A percentile compares a stretch with the other conserved stretches of the same genome.
phyloP scores from a whole-genome alignment of 371 early-diverging fungal species.

The Fennellomyces sp. region DNA sequence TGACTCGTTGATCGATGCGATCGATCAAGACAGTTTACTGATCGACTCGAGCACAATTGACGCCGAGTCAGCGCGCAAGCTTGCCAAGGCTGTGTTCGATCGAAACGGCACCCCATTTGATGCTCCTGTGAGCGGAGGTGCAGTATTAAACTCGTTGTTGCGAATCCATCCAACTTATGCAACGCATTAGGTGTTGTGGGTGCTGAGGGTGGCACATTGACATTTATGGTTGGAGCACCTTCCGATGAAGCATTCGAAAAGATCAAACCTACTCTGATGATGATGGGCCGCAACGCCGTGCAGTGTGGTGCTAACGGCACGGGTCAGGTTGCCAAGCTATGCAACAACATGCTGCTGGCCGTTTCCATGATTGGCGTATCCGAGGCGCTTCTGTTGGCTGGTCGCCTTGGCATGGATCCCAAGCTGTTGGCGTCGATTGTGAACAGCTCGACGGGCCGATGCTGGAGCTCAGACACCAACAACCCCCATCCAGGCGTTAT shows the following conservation, averaged over 20 bases:
- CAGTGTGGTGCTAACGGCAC: conserved; percentile 88
- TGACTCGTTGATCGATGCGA: conserved; percentile 61
- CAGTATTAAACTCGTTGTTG: background rate
- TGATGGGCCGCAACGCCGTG: conserved; percentile 96
- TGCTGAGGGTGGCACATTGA: conserved; percentile 90
- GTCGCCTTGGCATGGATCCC: conserved; percentile 90
- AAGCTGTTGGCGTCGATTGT: conserved; percentile 81
- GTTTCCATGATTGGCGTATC: conserved; percentile 92
- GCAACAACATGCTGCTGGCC: conserved; percentile 97
- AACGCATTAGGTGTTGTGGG: conserved; percentile 82
- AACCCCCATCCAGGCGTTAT: conserved; percentile 92
- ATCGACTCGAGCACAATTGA: conserved; percentile 96
- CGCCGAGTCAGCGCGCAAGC: conserved; percentile 67
- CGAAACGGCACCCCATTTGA: conserved; percentile 80
- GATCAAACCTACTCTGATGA: conserved; percentile 67
- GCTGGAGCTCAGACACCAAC: conserved; percentile 92
- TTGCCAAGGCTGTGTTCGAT: conserved; percentile 59
- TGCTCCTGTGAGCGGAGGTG: conserved; percentile 96
- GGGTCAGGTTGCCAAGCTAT: conserved; percentile 95
- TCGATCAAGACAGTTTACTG: conserved; percentile 57
- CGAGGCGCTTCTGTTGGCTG: conserved; percentile 92
- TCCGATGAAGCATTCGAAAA: conserved; percentile 59
- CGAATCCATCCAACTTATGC: too few species aligned
- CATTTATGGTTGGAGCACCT: conserved; percentile 96
- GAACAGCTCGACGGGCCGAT: conserved; percentile 89